These are phyloP conservation scores for Rubroshorea leprosula DNA, from an alignment of 345 rosid species.

Conservation along the genomic window DNA sequence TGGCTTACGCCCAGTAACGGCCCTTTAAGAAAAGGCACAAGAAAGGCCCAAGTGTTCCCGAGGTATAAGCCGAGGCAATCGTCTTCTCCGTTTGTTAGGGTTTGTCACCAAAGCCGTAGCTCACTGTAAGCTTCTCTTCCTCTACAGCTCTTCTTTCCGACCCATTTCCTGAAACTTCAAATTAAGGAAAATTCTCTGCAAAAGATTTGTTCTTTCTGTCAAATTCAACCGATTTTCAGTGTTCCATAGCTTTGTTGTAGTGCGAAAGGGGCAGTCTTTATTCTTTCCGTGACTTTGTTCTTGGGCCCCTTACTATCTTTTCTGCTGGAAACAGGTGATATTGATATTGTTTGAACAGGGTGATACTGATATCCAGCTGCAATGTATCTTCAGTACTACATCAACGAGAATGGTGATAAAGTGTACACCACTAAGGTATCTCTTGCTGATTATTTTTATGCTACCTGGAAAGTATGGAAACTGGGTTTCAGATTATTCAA, in stretches of 20 bases:
- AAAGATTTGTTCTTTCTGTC: background rate
- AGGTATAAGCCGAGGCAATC: background rate
- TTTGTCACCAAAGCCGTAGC: background rate
- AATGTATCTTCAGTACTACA: constrained; percentile 79
- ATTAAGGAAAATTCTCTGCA: background rate
- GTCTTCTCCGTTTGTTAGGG: background rate
- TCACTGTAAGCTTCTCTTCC: background rate
- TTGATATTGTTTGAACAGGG: background rate
- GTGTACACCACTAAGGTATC: constrained; percentile 77
- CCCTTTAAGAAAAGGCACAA: background rate
- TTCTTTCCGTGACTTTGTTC: background rate
- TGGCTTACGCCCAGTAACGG: background rate
- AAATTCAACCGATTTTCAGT: background rate
- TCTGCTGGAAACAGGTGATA: background rate
- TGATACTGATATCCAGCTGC: background rate
- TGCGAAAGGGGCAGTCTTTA: background rate
- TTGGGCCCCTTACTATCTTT: too few species aligned
- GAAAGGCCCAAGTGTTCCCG: background rate
- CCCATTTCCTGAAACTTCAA: background rate
- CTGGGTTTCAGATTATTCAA: background rate
- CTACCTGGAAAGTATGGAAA: background rate
- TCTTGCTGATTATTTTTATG: background rate
- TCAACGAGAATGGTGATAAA: constrained; percentile 73
- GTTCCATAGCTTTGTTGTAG: background rate
- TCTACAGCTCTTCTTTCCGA: background rate